Evolutionary conservation across 148 eudicot species (phyloP), one percentile per base, ranked within the genome.

Genomic region (Dysphania ambrosioides): DNA sequence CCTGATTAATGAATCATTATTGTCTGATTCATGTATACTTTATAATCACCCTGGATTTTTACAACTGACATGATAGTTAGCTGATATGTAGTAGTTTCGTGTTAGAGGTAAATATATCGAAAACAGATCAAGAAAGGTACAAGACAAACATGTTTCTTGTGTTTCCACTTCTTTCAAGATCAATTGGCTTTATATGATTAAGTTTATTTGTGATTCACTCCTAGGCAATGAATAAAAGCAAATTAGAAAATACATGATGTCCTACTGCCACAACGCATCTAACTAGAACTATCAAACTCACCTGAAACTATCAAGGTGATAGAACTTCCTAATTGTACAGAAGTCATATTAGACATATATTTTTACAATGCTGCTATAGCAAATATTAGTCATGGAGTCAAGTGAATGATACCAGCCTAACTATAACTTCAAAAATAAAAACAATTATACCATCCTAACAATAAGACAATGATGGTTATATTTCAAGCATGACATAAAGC

Each of bases 351-450:
- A 44, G 40, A 72, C 64, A 60, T 42, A 67, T 40, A 42, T 23
- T 47, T 60, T 89, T 81, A 88, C 68, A 83, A 76, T 66, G 85
- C 82, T 62, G 91, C 88, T 32, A 71, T 67, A 76, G 82, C 59
- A 29, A 53, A n/a, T 31, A 71, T 67, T 76, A 92, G 89, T 92
- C 95, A 92, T 16, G 97, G 97, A 73, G 95, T 87, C 92, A 92
- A 80, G 53, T 93, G 88, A 44, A 80, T 84, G 75, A 92, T 82
- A n/a, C n/a, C n/a, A n/a, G n/a, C n/a, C n/a, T n/a, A n/a, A n/a
- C n/a, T n/a, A n/a, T n/a, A n/a, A n/a, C n/a, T n/a, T n/a, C n/a
- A n/a, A n/a, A n/a, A n/a, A n/a, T n/a, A n/a, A n/a, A n/a, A n/a
- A n/a, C n/a, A n/a, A n/a, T n/a, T 95, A 92, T 32, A 80, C 82